Percentiles rank a stretch among this genome's conserved stretches.
These are phyloP conservation scores for Monoraphidium neglectum DNA, from an alignment of 139 green algal species.

Conservation along the genomic window DNA sequence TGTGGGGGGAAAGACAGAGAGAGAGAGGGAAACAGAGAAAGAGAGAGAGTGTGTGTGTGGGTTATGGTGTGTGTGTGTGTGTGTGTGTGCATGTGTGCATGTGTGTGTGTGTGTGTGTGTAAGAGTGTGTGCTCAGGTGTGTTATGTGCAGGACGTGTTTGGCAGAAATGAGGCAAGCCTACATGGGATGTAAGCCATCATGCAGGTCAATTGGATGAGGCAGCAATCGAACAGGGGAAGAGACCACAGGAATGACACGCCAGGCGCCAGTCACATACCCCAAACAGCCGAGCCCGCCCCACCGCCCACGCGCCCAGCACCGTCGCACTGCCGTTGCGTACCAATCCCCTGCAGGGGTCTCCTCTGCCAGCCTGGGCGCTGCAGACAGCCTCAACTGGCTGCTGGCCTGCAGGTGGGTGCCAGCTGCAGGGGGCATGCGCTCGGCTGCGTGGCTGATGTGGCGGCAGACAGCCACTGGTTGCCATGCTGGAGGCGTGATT, in stretches of 20 bases:
- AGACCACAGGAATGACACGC: too few species aligned
- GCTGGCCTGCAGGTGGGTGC: slow-evolving; percentile 46
- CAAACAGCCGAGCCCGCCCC: too few species aligned
- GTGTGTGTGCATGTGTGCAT: neutral
- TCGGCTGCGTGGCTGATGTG: too few species aligned
- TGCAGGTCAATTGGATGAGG: too few species aligned
- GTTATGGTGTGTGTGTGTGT: neutral
- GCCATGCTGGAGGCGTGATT: too few species aligned
- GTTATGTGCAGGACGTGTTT: neutral
- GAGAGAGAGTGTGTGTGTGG: neutral
- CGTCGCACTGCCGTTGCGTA: neutral
- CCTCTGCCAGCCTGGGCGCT: slow-evolving; percentile 33
- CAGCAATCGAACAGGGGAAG: too few species aligned
- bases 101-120: too few species aligned
- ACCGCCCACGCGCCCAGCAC: too few species aligned
- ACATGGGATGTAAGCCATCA: too few species aligned
- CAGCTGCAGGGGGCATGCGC: too few species aligned
- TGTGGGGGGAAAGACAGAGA: neutral
- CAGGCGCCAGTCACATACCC: too few species aligned
- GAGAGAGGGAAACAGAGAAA: neutral
- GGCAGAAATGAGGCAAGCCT: neutral
- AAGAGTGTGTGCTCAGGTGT: neutral
- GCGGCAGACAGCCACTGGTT: too few species aligned
- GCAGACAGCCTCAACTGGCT: slow-evolving; percentile 53
- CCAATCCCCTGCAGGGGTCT: slow-evolving; percentile 28